Evolutionary conservation across 2,329 filamentous ascomycete genomes (phyloP), one percentile per base, ranked within the genome.

Genomic region (Beauveria scarabaeidicola): DNA sequence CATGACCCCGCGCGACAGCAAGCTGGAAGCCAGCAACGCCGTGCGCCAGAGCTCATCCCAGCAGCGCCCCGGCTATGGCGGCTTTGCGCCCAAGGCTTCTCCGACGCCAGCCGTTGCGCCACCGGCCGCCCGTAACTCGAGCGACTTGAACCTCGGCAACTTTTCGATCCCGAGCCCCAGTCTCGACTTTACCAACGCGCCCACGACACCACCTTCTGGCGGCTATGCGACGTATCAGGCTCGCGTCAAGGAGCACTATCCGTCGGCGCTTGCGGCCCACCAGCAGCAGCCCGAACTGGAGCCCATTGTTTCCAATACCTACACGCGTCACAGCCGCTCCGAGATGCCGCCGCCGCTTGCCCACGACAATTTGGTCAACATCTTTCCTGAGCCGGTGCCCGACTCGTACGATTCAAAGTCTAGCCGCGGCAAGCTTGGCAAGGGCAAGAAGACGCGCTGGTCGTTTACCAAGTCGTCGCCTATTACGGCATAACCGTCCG

Each of bases 381-480:
- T 56, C 17, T 60, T 63, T 23, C 62, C 62, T 8, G 62, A 63
- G 52, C 59, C 62, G 3, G 52, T 48, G 11, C 38, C 57, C 36
- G 56, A 59, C 5, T 21, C 54, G 11, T 52, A 51, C 21, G 36
- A 60, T 13, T 7, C 32, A 29, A 57, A 55, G n/a, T 46, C 50
- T 2, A 17, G 48, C 11, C 50, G 43, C 21, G 43, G 38, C 27
- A 61, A 62, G 44, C 53, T 54, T 2, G 41, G 10, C 36, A 63
- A 63, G 53, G 48, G 61, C 9, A 72, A 72, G 63, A 71, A 69
- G 66, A 69, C 61, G 40, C 66, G 70, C 15, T 71, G 69, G 69
- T 69, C 67, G 19, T 62, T 67, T 27, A 60, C 66, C 58, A 66
- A 66, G 52, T 65, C 61, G 32, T 62, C 67, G 1, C 64, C 66